A percentile compares a stretch with the other conserved stretches of the same genome.
phyloP scores from a whole-genome alignment of 2,329 filamentous ascomycete species.

The Fusarium poae region DNA sequence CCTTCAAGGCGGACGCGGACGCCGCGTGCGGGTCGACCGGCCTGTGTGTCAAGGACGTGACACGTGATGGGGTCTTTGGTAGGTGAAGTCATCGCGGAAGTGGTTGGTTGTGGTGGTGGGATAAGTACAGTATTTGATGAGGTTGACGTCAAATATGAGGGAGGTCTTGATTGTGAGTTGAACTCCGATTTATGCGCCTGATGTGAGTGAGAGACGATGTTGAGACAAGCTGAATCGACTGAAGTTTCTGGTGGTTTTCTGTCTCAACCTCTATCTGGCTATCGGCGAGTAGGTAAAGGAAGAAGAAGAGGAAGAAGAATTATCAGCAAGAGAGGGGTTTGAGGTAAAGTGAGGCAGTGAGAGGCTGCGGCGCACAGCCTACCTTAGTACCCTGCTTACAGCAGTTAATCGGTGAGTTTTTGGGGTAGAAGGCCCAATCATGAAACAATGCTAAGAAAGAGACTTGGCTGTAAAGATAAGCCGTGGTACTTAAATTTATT shows the following conservation, averaged over 20 bases:
- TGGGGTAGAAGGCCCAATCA: conserved; percentile 1
- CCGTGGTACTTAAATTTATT: no score
- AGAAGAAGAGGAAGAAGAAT: conserved; percentile 2
- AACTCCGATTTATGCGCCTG: background rate
- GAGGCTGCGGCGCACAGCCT: conserved; percentile 22
- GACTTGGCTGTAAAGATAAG: conserved; percentile 7
- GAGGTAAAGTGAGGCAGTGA: conserved; percentile 22
- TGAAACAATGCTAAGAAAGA: background rate
- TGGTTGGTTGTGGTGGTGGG: conserved; percentile 20
- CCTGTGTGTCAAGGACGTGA: conserved; percentile 86
- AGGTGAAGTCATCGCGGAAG: conserved; percentile 39
- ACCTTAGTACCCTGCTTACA: background rate
- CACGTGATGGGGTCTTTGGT: conserved; percentile 80
- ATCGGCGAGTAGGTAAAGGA: background rate
- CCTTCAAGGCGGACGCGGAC: conserved; percentile 76
- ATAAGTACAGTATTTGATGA: conserved; percentile 17
- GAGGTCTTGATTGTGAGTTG: background rate
- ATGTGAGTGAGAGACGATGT: background rate
- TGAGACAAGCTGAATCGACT: background rate
- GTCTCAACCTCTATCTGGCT: background rate
- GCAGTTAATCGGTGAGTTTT: conserved; percentile 21
- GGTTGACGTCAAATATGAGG: conserved; percentile 39
- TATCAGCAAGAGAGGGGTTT: conserved; percentile 8
- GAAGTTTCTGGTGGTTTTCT: background rate
- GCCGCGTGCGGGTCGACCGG: conserved; percentile 74